Conservation (phyloP, 306 rosid genomes). For the Castanopsis chinensis region DNA sequence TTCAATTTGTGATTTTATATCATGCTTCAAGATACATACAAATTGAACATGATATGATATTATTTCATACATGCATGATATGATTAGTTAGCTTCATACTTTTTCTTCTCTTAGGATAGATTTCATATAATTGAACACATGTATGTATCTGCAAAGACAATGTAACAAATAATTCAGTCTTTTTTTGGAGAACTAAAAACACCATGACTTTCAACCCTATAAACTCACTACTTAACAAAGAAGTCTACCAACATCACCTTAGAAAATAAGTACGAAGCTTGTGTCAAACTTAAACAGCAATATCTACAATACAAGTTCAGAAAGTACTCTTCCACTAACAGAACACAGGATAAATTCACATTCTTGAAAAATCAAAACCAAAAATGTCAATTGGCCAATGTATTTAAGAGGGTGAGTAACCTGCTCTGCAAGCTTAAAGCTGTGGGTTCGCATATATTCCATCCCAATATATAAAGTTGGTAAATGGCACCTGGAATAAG, state of each 20-base stretch:
- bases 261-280: not conserved
- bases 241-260: not conserved
- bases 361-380: not conserved
- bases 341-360: not conserved
- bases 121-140: not conserved
- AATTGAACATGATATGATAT: no score
- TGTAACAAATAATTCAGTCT: not conserved
- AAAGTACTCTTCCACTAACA: not conserved
- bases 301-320: not conserved
- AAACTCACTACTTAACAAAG: not conserved
- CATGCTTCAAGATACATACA: no score
- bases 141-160: not conserved
- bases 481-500: constrained; percentile 96
- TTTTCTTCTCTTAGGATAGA: not conserved
- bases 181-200: not conserved
- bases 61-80: no score
- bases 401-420: constrained; percentile 30
- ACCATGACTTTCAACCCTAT: not conserved
- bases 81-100: no score
- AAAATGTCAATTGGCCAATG: not conserved
- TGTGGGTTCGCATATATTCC: constrained; percentile 99
- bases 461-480: constrained; percentile 97
- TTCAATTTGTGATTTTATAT: no score
- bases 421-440: constrained; percentile 98
- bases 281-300: not conserved